Percentiles rank a stretch among this genome's conserved stretches.
phyloP scores from a whole-genome alignment of 2,329 filamentous ascomycete species.

The Verticillium alfalfae region DNA sequence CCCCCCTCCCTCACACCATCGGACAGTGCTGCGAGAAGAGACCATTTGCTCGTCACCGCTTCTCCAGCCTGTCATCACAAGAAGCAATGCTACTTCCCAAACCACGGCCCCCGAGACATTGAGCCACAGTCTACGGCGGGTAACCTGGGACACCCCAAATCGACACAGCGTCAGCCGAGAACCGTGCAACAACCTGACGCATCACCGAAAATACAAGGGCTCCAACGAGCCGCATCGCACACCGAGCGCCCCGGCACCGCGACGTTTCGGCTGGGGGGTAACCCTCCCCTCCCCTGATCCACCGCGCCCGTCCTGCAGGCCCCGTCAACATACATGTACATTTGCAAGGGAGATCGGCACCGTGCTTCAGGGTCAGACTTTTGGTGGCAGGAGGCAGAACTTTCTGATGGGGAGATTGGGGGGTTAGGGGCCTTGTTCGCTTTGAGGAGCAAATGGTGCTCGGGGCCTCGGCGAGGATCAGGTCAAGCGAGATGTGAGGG shows the following conservation, averaged over 20 bases:
- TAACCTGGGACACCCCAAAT: background rate
- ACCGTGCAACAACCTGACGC: background rate
- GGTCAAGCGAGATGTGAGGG: background rate
- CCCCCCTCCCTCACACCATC: background rate
- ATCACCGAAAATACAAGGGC: background rate
- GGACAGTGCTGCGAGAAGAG: background rate
- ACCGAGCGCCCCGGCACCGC: background rate
- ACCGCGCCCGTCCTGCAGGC: background rate
- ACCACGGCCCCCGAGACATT: background rate
- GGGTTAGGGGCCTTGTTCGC: background rate
- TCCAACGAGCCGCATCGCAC: background rate
- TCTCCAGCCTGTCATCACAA: background rate
- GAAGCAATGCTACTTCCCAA: background rate
- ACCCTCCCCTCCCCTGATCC: background rate
- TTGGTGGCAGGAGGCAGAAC: background rate
- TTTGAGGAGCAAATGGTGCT: background rate
- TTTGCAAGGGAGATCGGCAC: background rate
- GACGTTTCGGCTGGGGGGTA: background rate
- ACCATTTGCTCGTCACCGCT: background rate
- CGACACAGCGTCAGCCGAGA: background rate
- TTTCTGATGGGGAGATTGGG: background rate
- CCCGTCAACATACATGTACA: background rate
- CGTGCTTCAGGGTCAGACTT: background rate
- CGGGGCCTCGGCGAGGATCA: background rate
- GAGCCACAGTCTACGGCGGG: background rate